A percentile compares a stretch with the other conserved stretches of the same genome.
phyloP scores from a whole-genome alignment of 306 rosid species.

The Vigna trinervia region DNA sequence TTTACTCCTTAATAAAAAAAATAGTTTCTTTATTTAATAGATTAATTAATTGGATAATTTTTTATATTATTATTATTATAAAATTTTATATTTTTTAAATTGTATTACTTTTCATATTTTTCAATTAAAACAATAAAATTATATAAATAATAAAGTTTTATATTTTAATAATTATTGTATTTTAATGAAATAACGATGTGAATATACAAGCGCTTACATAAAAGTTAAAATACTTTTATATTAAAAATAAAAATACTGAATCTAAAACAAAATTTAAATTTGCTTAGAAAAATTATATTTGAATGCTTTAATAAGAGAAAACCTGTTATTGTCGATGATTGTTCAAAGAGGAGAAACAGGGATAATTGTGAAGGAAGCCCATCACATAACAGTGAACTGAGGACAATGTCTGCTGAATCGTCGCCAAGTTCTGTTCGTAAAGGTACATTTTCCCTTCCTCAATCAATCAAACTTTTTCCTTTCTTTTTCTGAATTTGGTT shows the following conservation, averaged over 20 bases:
- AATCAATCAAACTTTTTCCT: neutral
- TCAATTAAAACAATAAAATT: no score
- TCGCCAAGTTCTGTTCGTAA: constrained; percentile 70
- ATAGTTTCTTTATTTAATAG: no score
- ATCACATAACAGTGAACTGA: neutral
- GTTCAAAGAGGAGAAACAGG: neutral
- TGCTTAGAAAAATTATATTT: neutral
- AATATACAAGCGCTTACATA: neutral
- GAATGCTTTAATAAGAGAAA: neutral
- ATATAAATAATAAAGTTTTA: no score
- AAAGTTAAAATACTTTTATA: neutral
- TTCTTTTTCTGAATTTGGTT: constrained; percentile 5
- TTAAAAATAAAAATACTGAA: neutral
- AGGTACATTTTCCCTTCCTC: constrained; percentile 51
- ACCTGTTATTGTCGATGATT: neutral
- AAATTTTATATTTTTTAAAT: no score
- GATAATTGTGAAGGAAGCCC: neutral
- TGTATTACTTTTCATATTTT: no score
- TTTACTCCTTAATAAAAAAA: no score
- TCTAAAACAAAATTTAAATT: no score
- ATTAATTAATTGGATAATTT: no score
- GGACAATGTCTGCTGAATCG: constrained; percentile 67
- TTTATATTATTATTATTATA: no score
- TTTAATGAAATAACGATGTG: no score
- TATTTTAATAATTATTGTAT: no score